Base-by-base conservation (phyloP, 148 eudicot species). In the Arbutus unedo region DNA sequence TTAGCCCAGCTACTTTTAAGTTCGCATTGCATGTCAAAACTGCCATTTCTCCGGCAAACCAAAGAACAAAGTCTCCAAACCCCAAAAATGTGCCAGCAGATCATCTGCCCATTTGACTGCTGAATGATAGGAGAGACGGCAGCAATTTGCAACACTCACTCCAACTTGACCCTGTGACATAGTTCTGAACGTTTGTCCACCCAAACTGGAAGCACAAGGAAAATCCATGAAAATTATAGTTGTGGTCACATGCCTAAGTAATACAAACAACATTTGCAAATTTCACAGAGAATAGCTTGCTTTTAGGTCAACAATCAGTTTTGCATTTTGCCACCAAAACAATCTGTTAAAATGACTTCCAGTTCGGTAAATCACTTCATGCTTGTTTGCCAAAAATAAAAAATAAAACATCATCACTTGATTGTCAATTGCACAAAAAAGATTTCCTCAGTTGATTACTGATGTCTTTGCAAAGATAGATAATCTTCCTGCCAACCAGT, bases 91-190 rank as follows among this genome's bases (percentile, higher is more conserved):
- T 56, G 70, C 62, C 6, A 44, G 51, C 19, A 8, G 47, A 59
- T 56, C 41, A 59, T 56, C 70, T 11, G 43, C 55, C 81, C 18
- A 21, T 45, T 59, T 79, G 76, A 68, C 43, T 38, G 76, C 82
- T 31, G 23, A 80, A 49, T 10, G n/a, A 44, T 23, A 25, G 47
- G 23, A 25, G 60, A 23, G 5, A 57, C 31, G 15, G 57, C 19
- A 38, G 81, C 15, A 19, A 57, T 68, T 14, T 4, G 31, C 48
- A 50, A 80, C 49, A 4, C 76, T 49, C 31, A n/a, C 73, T 49
- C 43, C 81, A 64, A 48, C 57, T 55, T 49, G 51, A 23, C 23
- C 82, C 74, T 68, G 82, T 68, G 8, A 68, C 48, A 80, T 47
- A 47, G 76, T 43, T 77, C 67, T 6, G 80, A 41, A 11, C 0